Evolutionary conservation across 2,329 filamentous ascomycete genomes (phyloP), one percentile per base, ranked within the genome.

Genomic region (Torrubiella hemipterigena): DNA sequence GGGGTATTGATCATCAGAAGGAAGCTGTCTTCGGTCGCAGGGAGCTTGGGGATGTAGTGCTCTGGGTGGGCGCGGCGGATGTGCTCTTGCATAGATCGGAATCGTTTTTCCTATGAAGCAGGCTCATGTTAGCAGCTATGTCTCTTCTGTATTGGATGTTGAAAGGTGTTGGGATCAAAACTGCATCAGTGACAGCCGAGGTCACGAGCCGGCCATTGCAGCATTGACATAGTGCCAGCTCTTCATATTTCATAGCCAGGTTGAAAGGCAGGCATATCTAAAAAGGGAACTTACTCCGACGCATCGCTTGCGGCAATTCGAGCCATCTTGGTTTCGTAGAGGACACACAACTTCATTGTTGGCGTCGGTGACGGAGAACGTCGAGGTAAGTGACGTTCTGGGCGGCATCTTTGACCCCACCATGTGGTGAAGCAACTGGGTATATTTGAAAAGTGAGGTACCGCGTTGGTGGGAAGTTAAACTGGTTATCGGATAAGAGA

Each of bases 1-100:
- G 85, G 81, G 43, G 84, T 86, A 56, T 77, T 93, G 57, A 96
- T 84, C 91, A 96, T 96, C 55, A 94, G 69, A 50, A 82, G 67
- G 60, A 98, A 95, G 76, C 86, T 95, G 62, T 96, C 89, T 59
- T 95, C 89, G 46, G 89, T 98, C 29, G 91, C 91, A 44, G 91
- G 89, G 47, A 96, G 81, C 72, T 96, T 95, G 30, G 91, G 79
- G 47, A 98, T 93, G 63, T 96, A 96, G 57, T 95, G 81, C 56
- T 93, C 86, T 38, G 89, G 89, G 56, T 98, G 91, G 44, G 91
- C 89, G 57, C 91, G 80, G 49, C 91, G 84, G 50, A 98, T 96
- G 54, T 98, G 91, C 71, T 98, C 91, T 62, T 96, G 91, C 85
- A 98, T 96, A 41, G 89, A 96, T 57, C 91, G 86, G 64, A 87